These are phyloP conservation scores for Zymoseptoria pseudotritici DNA, from an alignment of 2,329 filamentous ascomycete genomes.

Conservation along the genomic window DNA sequence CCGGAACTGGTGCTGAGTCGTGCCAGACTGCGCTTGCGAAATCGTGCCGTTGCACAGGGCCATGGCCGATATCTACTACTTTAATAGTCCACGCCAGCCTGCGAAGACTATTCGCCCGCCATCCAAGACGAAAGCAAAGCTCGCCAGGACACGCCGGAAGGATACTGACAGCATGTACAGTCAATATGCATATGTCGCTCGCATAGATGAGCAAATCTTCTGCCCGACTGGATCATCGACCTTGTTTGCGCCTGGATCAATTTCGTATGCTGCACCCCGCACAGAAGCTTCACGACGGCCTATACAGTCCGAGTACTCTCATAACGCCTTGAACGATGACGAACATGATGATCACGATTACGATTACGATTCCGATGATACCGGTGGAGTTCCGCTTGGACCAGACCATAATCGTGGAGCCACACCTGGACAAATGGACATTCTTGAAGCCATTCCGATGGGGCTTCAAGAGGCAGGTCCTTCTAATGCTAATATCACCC, in stretches of 20 bases:
- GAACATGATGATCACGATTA: conserved; percentile 5
- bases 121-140: conserved; percentile 10
- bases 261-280: conserved; percentile 2
- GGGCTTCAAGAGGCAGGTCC: not conserved
- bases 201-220: conserved; percentile 23
- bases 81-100: conserved; percentile 17
- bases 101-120: conserved; percentile 9
- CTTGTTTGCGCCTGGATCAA: conserved; percentile 12
- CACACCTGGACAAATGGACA: not conserved
- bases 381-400: conserved; percentile 6
- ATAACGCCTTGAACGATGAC: conserved; percentile 1
- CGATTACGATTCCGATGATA: conserved; percentile 8
- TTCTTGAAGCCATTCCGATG: not conserved
- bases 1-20: conserved; percentile 2
- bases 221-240: conserved; percentile 15
- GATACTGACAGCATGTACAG: conserved; percentile 12
- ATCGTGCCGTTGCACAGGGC: conserved; percentile 2
- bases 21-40: not conserved
- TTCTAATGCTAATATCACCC: not conserved
- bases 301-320: not conserved
- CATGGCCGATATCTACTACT: conserved; percentile 23
- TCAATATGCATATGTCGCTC: conserved; percentile 23
- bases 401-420: not conserved
- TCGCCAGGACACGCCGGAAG: conserved; percentile 9
- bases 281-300: not conserved